Conservation (phyloP, 1,284 basidiomycete genomes). For the Rhodotorula sp. region DNA sequence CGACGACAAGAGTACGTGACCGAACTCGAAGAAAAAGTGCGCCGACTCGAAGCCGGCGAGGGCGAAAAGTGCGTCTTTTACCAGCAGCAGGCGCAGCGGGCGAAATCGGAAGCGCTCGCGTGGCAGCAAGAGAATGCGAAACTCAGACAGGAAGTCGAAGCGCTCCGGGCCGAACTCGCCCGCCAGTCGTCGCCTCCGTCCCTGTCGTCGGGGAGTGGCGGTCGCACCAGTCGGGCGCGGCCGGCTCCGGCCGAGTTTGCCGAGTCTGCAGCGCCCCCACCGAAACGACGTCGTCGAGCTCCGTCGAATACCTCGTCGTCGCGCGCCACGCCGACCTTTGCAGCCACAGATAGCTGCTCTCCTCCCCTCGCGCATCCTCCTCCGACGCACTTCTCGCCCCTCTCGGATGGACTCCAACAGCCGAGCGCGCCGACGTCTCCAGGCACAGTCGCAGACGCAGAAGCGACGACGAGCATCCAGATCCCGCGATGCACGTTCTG, state of each 20-base stretch:
- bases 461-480: background rate
- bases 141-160: slow-evolving; percentile 25
- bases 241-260: slow-evolving; percentile 6
- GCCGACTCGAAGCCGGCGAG: slow-evolving; percentile 40
- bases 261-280: background rate
- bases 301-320: background rate
- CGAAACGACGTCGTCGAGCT: slow-evolving; percentile 18
- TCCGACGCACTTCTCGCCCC: slow-evolving; percentile 3
- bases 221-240: background rate
- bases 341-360: background rate
- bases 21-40: slow-evolving; percentile 43
- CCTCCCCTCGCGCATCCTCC: background rate
- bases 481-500: slow-evolving; percentile 35
- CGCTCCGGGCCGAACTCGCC: background rate
- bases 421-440: background rate
- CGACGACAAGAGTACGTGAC: slow-evolving; percentile 39
- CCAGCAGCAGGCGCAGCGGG: slow-evolving; percentile 42
- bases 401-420: background rate
- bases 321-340: slow-evolving; percentile 9
- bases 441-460: background rate
- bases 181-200: background rate
- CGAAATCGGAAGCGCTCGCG: slow-evolving; percentile 36
- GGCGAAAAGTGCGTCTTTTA: slow-evolving; percentile 43
- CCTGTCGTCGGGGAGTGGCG: background rate
- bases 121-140: slow-evolving; percentile 26